These are phyloP conservation scores for Periconia digitata DNA, from an alignment of 2,329 filamentous ascomycete genomes.

Conservation along the genomic window DNA sequence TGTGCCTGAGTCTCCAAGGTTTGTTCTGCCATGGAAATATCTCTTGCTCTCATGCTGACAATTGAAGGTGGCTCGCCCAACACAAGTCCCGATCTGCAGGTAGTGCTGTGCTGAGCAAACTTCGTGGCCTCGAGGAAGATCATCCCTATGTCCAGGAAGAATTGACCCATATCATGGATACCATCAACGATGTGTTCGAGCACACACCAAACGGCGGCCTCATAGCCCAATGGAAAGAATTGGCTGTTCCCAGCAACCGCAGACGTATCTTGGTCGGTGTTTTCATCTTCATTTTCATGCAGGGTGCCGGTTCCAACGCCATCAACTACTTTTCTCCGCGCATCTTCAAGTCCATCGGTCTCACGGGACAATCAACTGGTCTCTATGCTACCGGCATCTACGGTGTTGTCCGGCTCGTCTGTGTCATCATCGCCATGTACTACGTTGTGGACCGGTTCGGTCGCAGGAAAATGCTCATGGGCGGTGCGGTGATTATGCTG, in stretches of 20 bases:
- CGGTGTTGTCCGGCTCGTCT: slow-evolving; percentile 40
- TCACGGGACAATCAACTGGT: slow-evolving; percentile 34
- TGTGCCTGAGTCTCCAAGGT: slow-evolving; percentile 36
- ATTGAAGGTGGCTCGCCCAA: too few relatives aligned
- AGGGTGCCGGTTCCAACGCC: slow-evolving; percentile 37
- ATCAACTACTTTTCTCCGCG: slow-evolving; percentile 44
- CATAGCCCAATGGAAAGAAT: too few relatives aligned
- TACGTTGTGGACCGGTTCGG: slow-evolving; percentile 43
- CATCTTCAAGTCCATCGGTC: slow-evolving; percentile 40
- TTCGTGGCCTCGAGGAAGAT: slow-evolving; percentile 50
- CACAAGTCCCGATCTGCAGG: too few relatives aligned
- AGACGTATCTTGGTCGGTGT: too few relatives aligned
- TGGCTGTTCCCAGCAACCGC: too few relatives aligned
- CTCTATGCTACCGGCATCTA: slow-evolving; percentile 39
- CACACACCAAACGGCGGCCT: too few relatives aligned
- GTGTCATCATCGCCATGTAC: slow-evolving; percentile 41
- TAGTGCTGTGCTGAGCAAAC: slow-evolving; percentile 23
- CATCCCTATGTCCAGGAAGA: slow-evolving; percentile 46
- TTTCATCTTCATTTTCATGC: slow-evolving; percentile 44
- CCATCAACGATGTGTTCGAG: too few relatives aligned
- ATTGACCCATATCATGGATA: slow-evolving; percentile 25
- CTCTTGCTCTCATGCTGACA: too few relatives aligned
- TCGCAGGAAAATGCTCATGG: slow-evolving; percentile 41
- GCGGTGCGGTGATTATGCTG: slow-evolving; percentile 40
- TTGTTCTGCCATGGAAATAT: too few relatives aligned